These are phyloP conservation scores for Boletus sensibilis DNA, from an alignment of 768 basidiomycete genomes.

Conservation along the genomic window DNA sequence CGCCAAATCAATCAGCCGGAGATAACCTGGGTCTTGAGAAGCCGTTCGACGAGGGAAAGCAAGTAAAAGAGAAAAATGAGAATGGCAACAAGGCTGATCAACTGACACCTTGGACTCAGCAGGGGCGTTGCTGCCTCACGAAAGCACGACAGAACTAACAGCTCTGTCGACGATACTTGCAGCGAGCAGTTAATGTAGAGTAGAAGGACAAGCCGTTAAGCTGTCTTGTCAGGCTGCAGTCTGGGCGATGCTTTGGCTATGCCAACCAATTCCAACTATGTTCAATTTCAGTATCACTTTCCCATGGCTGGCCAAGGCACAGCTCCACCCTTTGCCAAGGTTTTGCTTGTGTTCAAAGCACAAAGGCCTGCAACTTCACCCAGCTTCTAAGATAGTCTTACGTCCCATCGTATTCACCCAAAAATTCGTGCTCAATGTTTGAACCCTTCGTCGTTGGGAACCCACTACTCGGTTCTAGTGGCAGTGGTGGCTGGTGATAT, in stretches of 20 bases:
- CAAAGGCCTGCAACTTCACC: no score
- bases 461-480: no score
- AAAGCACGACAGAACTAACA: neutral
- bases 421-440: neutral
- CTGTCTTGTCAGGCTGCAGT: constrained; percentile 8
- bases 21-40: constrained; percentile 21
- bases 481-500: no score
- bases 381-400: no score
- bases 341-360: no score
- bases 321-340: no score
- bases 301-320: constrained; percentile 12
- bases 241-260: constrained; percentile 16
- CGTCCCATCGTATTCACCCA: neutral
- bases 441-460: neutral
- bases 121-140: neutral
- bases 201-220: constrained; percentile 3
- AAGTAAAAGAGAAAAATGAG: constrained; percentile 4
- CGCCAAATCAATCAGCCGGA: constrained; percentile 22
- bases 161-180: neutral
- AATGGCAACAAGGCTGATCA: constrained; percentile 7
- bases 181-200: neutral
- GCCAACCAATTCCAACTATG: constrained; percentile 17
- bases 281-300: constrained; percentile 23
- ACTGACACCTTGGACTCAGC: neutral
- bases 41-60: constrained; percentile 14